Base-by-base conservation (phyloP, 1,284 basidiomycete species). In the Grifola frondosa region DNA sequence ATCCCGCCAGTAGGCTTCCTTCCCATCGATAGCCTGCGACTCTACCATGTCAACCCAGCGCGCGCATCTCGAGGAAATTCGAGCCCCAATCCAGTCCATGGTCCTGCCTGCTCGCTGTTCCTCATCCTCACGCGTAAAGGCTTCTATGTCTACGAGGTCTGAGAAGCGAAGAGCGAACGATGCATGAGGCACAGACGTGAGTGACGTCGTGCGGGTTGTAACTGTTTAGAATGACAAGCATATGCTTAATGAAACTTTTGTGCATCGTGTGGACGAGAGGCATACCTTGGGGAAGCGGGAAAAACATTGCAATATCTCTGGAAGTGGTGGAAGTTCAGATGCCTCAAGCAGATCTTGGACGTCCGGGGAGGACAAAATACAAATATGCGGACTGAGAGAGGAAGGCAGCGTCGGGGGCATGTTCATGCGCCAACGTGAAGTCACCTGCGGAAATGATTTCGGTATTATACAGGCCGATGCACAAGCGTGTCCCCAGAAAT, bases 231-330 rank as follows among this genome's bases (percentile, higher is more conserved):
- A 26, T n/a, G 24, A 13, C 30, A 13, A 32, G 36, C 25, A 24
- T 6, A 12, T 21, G 25, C 41, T 30, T 25, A 12, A 37, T 10
- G 10, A 4, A 21, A 35, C 17, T 30, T 26, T 15, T n/a, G 21
- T 22, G 9, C 13, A 9, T 15, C 6, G 17, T n/a, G 10, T 28
- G 25, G 7, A n/a, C 26, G 13, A 34, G 40, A 4, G 15, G 44
- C 30, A 40, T 63, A 86, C 88, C 84, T 73, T 88, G 80, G 3
- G 85, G 80, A 40, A 91, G 68, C n/a, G 88, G 88, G 87, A 86
- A 58, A 91, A 91, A 7, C 86, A 87, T 59, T 90, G 87, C 16
- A 91, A 70, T 37, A 91, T 75, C 52, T 84, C 72, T 21, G 79
- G 77, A 13, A 91, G 64, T 20, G 80, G 70, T 1, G 88, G 88